These are phyloP conservation scores for Aureobasidium mangrovei DNA, from an alignment of 2,329 filamentous ascomycete genomes.

Conservation along the genomic window DNA sequence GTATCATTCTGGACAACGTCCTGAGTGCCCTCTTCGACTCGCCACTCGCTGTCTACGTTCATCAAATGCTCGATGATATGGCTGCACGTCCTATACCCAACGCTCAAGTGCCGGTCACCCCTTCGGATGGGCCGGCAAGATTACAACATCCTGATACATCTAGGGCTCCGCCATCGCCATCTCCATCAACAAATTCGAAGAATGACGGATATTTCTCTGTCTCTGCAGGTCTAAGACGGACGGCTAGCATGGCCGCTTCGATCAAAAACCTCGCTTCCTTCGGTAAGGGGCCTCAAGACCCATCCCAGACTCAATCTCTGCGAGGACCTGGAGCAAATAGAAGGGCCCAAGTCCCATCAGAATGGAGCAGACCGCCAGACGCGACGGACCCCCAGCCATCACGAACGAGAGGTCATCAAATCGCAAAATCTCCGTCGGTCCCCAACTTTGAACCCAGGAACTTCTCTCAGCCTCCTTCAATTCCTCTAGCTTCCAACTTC, in stretches of 20 bases:
- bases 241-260: conserved; percentile 56
- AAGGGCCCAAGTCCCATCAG: conserved; percentile 45
- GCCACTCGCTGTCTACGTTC: conserved; percentile 60
- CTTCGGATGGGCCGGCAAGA: conserved; percentile 11
- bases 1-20: conserved; percentile 77
- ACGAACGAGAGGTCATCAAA: conserved; percentile 55
- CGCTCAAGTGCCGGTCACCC: conserved; percentile 17
- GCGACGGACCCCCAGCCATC: conserved; percentile 61
- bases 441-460: conserved; percentile 61
- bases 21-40: conserved; percentile 72
- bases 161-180: conserved; percentile 38
- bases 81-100: conserved; percentile 18
- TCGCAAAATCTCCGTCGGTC: conserved; percentile 69
- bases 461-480: conserved; percentile 47
- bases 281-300: conserved; percentile 18
- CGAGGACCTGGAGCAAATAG: conserved; percentile 22
- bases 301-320: conserved; percentile 10
- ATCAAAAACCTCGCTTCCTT: conserved; percentile 54
- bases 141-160: conserved; percentile 24
- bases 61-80: conserved; percentile 67
- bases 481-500: conserved; percentile 77
- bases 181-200: conserved; percentile 38
- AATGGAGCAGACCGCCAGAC: conserved; percentile 60
- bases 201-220: conserved; percentile 50
- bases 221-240: conserved; percentile 50